Conservation (phyloP, 345 rosid genomes). For the Populus euphratica region DNA sequence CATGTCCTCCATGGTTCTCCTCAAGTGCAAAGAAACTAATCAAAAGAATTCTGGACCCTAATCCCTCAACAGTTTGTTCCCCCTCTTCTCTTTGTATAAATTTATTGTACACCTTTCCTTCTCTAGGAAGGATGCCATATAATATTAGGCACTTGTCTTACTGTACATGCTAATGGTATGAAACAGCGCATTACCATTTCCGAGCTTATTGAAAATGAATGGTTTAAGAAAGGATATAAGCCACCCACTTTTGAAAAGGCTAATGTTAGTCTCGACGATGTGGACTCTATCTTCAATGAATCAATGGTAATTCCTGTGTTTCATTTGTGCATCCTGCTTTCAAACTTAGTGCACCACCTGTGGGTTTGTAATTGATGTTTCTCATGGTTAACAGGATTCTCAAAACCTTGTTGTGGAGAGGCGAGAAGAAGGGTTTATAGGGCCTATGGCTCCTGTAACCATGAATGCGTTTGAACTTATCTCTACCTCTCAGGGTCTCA, state of each 20-base stretch:
- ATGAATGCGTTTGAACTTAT: slow-evolving; percentile 99
- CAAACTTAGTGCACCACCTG: background rate
- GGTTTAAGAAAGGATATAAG: slow-evolving; percentile 98
- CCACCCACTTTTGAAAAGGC: slow-evolving; percentile 78
- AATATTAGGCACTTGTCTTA: background rate
- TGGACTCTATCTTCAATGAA: slow-evolving; percentile 77
- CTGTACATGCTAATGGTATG: slow-evolving; percentile 23
- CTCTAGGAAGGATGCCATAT: background rate
- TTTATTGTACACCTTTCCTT: slow-evolving; percentile 1
- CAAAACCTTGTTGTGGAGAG: slow-evolving; percentile 83
- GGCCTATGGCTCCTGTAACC: slow-evolving; percentile 57
- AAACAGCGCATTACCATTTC: slow-evolving; percentile 79
- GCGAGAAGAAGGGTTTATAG: slow-evolving; percentile 52
- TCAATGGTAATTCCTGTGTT: slow-evolving; percentile 48
- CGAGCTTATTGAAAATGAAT: slow-evolving; percentile 82
- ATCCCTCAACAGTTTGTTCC: slow-evolving; percentile 64
- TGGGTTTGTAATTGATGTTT: slow-evolving; percentile 17
- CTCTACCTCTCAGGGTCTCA: slow-evolving; percentile 93
- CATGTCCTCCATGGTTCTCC: slow-evolving; percentile 94
- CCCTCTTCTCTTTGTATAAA: background rate
- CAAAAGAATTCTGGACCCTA: slow-evolving; percentile 86
- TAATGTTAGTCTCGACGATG: slow-evolving; percentile 72
- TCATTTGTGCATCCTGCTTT: slow-evolving; percentile 1
- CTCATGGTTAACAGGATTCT: slow-evolving; percentile 46
- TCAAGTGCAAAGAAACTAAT: slow-evolving; percentile 90